Conservation (phyloP, 139 green algal genomes). For the Klebsormidium nitens region DNA sequence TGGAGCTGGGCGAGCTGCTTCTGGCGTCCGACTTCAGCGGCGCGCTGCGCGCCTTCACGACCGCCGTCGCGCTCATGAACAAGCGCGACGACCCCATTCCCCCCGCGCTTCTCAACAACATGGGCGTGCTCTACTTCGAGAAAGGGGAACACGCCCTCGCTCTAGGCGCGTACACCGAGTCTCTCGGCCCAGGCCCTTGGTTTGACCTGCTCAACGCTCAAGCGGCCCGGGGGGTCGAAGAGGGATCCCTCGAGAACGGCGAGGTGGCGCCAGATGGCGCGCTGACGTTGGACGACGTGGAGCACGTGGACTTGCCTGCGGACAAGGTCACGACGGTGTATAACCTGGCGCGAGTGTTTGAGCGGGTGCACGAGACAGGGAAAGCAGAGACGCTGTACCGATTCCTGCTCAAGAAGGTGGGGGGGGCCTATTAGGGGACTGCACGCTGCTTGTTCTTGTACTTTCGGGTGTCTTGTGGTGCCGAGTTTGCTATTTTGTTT, state of each 20-base stretch:
- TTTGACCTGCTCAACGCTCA: too few species aligned
- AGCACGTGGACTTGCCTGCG: slow-evolving; percentile 6
- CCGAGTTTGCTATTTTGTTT: too few species aligned
- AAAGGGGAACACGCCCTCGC: slow-evolving; percentile 10
- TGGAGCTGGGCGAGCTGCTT: slow-evolving; percentile 74
- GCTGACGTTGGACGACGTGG: too few species aligned
- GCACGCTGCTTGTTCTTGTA: too few species aligned
- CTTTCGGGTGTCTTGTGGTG: too few species aligned
- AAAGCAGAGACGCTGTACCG: slow-evolving; percentile 21
- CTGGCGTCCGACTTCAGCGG: slow-evolving; percentile 23
- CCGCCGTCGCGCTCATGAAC: not conserved
- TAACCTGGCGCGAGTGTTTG: slow-evolving; percentile 71
- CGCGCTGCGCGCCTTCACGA: not conserved
- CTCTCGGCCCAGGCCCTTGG: slow-evolving; percentile 7
- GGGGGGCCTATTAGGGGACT: not conserved
- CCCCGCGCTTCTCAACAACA: slow-evolving; percentile 76
- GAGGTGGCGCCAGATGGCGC: too few species aligned
- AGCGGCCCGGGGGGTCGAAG: too few species aligned
- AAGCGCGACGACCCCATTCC: slow-evolving; percentile 1
- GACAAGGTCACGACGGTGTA: slow-evolving; percentile 66
- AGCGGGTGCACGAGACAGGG: slow-evolving; percentile 33
- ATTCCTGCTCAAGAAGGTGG: slow-evolving; percentile 15
- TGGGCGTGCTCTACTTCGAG: slow-evolving; percentile 57
- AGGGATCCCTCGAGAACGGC: too few species aligned
- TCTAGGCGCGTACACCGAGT: slow-evolving; percentile 29